These are phyloP conservation scores for Anisodus tanguticus DNA, from an alignment of 257 asterid genomes.

Conservation along the genomic window DNA sequence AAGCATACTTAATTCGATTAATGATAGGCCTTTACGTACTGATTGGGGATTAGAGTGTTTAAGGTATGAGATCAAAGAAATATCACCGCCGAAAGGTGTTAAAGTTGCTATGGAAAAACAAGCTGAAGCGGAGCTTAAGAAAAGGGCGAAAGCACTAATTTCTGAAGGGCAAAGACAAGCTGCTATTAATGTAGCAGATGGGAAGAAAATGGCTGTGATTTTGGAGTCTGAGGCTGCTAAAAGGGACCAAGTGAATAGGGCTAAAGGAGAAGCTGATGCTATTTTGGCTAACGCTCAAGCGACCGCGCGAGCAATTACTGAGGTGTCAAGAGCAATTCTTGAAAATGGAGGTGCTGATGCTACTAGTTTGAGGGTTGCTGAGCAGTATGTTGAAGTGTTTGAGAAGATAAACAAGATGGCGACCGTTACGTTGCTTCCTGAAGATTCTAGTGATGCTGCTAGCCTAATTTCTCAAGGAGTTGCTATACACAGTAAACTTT, in stretches of 20 bases:
- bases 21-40: slow-evolving; percentile 29
- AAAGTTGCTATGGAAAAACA: slow-evolving; percentile 9
- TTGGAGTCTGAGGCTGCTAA: slow-evolving; percentile 33
- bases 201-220: slow-evolving; percentile 29
- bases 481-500: slow-evolving; percentile 22
- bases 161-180: slow-evolving; percentile 27
- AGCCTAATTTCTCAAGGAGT: slow-evolving; percentile 15
- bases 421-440: slow-evolving; percentile 9
- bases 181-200: slow-evolving; percentile 25
- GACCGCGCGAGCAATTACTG: background rate
- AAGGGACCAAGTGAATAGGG: slow-evolving; percentile 30
- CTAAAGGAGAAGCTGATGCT: slow-evolving; percentile 31
- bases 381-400: slow-evolving; percentile 30
- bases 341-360: background rate
- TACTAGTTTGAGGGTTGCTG: slow-evolving; percentile 27
- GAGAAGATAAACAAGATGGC: slow-evolving; percentile 27
- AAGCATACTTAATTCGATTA: slow-evolving; percentile 24
- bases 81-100: slow-evolving; percentile 23
- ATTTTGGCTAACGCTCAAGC: slow-evolving; percentile 28
- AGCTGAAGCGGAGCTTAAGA: slow-evolving; percentile 31
- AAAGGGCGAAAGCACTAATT: slow-evolving; percentile 21
- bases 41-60: slow-evolving; percentile 31
- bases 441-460: slow-evolving; percentile 4
- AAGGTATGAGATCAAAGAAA: slow-evolving; percentile 29
- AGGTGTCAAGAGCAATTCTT: background rate